Evolutionary conservation across 2,329 filamentous ascomycete genomes (phyloP).

Genomic region (Colletotrichum lindemuthianum): DNA sequence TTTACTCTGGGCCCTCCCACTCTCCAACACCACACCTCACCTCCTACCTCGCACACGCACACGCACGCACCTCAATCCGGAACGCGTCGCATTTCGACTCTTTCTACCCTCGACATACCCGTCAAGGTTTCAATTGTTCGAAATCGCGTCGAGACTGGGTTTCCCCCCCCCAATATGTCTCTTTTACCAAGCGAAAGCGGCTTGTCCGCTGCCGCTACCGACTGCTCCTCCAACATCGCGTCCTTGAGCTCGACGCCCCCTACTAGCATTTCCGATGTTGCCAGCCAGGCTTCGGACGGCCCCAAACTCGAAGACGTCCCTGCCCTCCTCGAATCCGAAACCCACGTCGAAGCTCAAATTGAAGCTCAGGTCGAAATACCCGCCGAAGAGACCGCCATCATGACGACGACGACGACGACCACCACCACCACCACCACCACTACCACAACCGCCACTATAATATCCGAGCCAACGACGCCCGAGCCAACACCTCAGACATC

Average conservation of each 20-base stretch:
- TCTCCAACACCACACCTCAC: slow-evolving; percentile 21
- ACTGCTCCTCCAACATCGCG: slow-evolving; percentile 62
- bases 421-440: neutral
- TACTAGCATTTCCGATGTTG: slow-evolving; percentile 71
- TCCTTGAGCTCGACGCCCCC: slow-evolving; percentile 72
- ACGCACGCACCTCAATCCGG: slow-evolving; percentile 26
- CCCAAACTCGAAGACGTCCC: slow-evolving; percentile 47
- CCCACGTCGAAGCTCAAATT: slow-evolving; percentile 22
- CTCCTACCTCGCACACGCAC: slow-evolving; percentile 18
- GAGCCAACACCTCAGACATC: slow-evolving; percentile 23
- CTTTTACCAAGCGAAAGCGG: slow-evolving; percentile 43
- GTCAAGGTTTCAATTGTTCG: neutral
- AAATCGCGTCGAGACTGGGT: slow-evolving; percentile 35
- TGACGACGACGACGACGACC: slow-evolving; percentile 37
- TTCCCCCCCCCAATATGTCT: slow-evolving; percentile 42
- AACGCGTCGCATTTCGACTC: slow-evolving; percentile 35
- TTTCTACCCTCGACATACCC: neutral
- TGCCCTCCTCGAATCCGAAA: slow-evolving; percentile 34
- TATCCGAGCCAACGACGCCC: neutral
- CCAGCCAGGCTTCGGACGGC: slow-evolving; percentile 63
- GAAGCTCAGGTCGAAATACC: slow-evolving; percentile 32
- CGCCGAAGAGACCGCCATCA: slow-evolving; percentile 2
- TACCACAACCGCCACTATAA: slow-evolving; percentile 37
- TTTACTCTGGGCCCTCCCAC: slow-evolving; percentile 17
- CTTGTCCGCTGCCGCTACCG: slow-evolving; percentile 45